Percentiles rank a stretch among this genome's conserved stretches.
Evolutionary conservation across 441 rosid genomes (phyloP).

Genomic region (Adansonia gregorii): DNA sequence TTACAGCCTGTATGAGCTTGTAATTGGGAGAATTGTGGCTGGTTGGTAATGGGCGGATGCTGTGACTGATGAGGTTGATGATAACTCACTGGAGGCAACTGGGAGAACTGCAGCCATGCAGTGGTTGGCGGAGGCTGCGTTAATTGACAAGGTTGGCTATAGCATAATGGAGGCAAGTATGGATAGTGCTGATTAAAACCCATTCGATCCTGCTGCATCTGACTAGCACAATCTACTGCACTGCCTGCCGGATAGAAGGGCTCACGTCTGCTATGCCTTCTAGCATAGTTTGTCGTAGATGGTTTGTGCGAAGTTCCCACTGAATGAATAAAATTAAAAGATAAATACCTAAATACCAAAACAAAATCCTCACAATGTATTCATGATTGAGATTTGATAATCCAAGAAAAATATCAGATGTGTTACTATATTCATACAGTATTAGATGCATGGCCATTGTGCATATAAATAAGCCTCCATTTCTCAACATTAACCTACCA

Average conservation of each 20-base stretch:
- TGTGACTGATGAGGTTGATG: constrained; percentile 22
- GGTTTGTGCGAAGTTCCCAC: constrained; percentile 24
- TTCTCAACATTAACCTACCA: constrained; percentile 11
- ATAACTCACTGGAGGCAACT: constrained; percentile 25
- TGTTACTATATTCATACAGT: background rate
- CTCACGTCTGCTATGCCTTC: constrained; percentile 29
- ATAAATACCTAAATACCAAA: background rate
- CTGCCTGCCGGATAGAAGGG: constrained; percentile 26
- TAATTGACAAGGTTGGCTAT: constrained; percentile 31
- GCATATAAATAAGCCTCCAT: constrained; percentile 8
- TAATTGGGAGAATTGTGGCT: constrained; percentile 32
- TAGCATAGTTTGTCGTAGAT: constrained; percentile 28
- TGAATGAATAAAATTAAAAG: constrained; percentile 3
- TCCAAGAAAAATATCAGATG: constrained; percentile 9
- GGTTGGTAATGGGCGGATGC: constrained; percentile 35
- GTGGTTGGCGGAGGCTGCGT: constrained; percentile 33
- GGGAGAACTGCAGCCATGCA: constrained; percentile 30
- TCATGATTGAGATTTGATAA: background rate
- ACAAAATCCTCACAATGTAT: background rate
- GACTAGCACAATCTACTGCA: constrained; percentile 24
- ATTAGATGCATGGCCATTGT: background rate
- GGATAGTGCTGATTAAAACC: constrained; percentile 24
- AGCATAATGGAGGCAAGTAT: constrained; percentile 27
- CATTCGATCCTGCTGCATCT: constrained; percentile 29
- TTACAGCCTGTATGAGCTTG: constrained; percentile 28